A percentile compares a stretch with the other conserved stretches of the same genome.
phyloP scores from a whole-genome alignment of 2,329 filamentous ascomycete genomes.

The Claviceps sp. region DNA sequence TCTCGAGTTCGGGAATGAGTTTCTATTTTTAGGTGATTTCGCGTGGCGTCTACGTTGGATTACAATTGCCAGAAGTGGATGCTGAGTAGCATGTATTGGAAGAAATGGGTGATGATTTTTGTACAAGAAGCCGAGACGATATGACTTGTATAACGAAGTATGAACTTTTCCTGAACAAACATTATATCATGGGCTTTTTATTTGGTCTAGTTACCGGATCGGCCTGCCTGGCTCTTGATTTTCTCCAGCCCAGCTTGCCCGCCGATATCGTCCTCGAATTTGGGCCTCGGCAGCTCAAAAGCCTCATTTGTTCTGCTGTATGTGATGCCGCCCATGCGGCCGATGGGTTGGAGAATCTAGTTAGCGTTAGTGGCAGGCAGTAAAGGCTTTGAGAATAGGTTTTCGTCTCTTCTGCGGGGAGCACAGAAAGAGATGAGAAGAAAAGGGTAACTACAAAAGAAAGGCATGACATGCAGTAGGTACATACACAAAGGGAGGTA shows the following conservation, averaged over 20 bases:
- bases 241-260: conserved; percentile 42
- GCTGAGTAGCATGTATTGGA: no score
- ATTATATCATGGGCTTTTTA: background rate
- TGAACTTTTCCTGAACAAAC: background rate
- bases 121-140: background rate
- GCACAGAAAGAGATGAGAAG: background rate
- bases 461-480: no score
- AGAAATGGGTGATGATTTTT: background rate
- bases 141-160: conserved; percentile 1
- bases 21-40: conserved; percentile 29
- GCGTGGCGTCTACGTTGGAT: background rate
- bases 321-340: conserved; percentile 72
- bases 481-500: no score
- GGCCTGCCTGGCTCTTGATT: conserved; percentile 1
- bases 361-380: background rate
- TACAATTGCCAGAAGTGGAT: no score
- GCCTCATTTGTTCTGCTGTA: conserved; percentile 60
- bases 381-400: no score
- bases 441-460: no score
- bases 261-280: conserved; percentile 38
- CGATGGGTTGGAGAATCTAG: conserved; percentile 59
- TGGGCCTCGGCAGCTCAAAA: conserved; percentile 55
- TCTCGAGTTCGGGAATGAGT: conserved; percentile 54
- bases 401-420: background rate
- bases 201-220: no score